phyloP scores from a whole-genome alignment of 257 asterid species.

The Fraxinus anomala region DNA sequence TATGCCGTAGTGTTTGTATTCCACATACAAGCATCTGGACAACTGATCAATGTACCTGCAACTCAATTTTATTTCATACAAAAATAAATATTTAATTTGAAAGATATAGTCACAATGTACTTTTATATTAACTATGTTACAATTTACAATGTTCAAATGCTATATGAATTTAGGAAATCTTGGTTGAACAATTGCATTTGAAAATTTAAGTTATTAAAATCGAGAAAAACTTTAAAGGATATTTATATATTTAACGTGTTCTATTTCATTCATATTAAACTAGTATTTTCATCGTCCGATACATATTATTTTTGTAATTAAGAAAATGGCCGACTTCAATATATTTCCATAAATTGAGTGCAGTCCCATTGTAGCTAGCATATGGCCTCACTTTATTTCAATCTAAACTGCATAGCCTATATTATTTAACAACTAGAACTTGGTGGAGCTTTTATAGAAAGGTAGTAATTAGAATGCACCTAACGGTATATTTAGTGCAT shows the following conservation, averaged over 20 bases:
- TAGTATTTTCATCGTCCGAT: neutral
- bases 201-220: neutral
- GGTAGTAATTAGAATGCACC: neutral
- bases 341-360: neutral
- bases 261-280: too few relatives aligned
- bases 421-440: neutral
- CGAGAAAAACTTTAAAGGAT: neutral
- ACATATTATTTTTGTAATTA: neutral
- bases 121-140: neutral
- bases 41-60: slow-evolving; percentile 75
- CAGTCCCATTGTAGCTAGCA: neutral
- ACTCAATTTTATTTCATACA: neutral
- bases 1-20: slow-evolving; percentile 58
- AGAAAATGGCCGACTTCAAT: neutral
- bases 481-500: too few relatives aligned
- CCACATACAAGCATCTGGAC: slow-evolving; percentile 66
- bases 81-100: neutral
- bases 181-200: slow-evolving; percentile 5
- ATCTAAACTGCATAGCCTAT: neutral
- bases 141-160: neutral
- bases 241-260: too few relatives aligned
- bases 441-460: neutral
- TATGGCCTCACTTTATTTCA: neutral
- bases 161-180: neutral
- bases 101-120: neutral